Base-by-base conservation (phyloP, 108 stramenopile genomes). In the Cyclotella cryptica region DNA sequence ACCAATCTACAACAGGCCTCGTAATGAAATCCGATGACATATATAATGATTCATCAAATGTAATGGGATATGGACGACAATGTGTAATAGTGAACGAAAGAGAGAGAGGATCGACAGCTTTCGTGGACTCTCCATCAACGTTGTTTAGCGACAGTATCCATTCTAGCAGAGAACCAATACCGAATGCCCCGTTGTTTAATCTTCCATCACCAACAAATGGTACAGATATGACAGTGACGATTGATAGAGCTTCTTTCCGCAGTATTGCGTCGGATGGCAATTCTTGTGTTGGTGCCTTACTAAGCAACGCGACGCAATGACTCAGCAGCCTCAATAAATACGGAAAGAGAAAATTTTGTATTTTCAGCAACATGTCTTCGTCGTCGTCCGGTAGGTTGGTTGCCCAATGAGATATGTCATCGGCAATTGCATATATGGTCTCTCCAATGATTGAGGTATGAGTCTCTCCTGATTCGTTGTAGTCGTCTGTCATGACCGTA, bases 121-220 rank as follows among this genome's bases (percentile, higher is more conserved):
- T 44, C 9, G 46, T 19, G 3, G 17, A 24, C 22, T 28, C 47
- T 10, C 41, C 66, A 52, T 43, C 43, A 8, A 45, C 30, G 24
- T 4, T 67, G 29, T 1, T 27, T 28, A 43, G 3, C 9, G 46
- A 27, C 8, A 39, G 22, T 62, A 80, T 65, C 73, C 80, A 81
- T 52, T 74, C 80, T n/a, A 81, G n/a, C 43, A 81, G 42, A 21
- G 68, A 17, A 12, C 80, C 80, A 70, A 69, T 70, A 35, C 73
- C 62, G 42, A 74, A 74, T 29, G 40, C 21, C 39, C 73, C 80
- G 35, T 62, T 74, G 8, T 64, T 81, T 24, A 53, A 65, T 57
- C 53, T 74, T 15, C 80, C 80, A 74, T 69, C 73, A 22, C 73
- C 80, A 22, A 71, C 73, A 74, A 81, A 81, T 10, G 80, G 73